Conservation (phyloP, 2,329 filamentous ascomycete species). For the Botryotinia globosa region DNA sequence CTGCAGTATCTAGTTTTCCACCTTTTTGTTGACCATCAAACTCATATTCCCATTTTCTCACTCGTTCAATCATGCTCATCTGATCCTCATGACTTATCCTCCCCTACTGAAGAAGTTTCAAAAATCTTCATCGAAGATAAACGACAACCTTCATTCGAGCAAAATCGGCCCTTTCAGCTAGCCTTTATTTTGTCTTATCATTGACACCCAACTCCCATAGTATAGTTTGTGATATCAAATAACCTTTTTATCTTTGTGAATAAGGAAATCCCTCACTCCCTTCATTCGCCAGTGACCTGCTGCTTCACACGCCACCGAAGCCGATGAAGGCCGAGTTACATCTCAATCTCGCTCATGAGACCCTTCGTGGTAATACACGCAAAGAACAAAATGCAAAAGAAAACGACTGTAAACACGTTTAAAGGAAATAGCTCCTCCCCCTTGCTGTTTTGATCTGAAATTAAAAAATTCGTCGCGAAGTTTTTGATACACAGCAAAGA, state of each 20-base stretch:
- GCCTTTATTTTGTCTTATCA: conserved; percentile 12
- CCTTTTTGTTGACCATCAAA: not conserved
- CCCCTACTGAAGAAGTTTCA: not conserved
- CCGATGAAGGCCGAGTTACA: conserved; percentile 22
- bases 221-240: conserved; percentile 6
- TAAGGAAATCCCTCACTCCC: not conserved
- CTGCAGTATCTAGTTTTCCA: not conserved
- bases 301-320: conserved; percentile 14
- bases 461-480: conserved; percentile 29
- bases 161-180: not conserved
- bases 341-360: conserved; percentile 24
- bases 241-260: not conserved
- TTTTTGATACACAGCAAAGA: conserved; percentile 35
- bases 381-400: conserved; percentile 24
- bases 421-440: conserved; percentile 23
- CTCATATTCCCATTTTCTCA: conserved; percentile 2
- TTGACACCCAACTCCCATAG: conserved; percentile 8
- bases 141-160: conserved; percentile 3
- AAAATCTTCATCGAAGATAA: not conserved
- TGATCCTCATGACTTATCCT: not conserved
- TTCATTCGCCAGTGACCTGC: not conserved
- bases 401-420: conserved; percentile 26
- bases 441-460: conserved; percentile 23
- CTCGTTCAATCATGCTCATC: not conserved
- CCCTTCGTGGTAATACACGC: conserved; percentile 34